Base-by-base conservation (phyloP, 225 moss, liverwort and hornwort species). In the Neckera pumila region DNA sequence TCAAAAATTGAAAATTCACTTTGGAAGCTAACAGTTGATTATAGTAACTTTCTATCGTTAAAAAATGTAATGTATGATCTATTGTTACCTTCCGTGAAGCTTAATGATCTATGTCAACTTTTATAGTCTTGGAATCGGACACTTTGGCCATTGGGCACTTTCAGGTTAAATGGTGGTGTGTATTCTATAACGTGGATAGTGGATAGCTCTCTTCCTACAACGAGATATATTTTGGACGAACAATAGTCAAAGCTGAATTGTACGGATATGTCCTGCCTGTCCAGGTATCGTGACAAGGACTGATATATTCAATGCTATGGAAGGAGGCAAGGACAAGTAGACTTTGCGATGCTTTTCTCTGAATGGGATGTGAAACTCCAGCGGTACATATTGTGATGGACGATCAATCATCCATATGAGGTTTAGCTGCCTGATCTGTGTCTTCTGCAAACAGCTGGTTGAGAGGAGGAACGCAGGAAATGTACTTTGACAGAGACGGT, bases 201-300 rank as follows among this genome's bases (percentile, higher is more conserved):
- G 84, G 71, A 86, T 80, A 81, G 40, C 86, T 87, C 40, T 76
- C 64, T 61, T 62, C 60, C 88, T 88, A 31, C 87, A 76, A 56
- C 42, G 61, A 70, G 64, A 53, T 30, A 11, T 34, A 30, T 81
- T 60, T 74, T 83, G 65, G 40, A 66, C 61, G 82, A 77, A 40
- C 69, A 27, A 26, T 47, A 47, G 43, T 36, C 26, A 83, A 59
- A 51, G 20, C 62, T 81, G 45, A 76, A 70, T 82, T 81, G 12
- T 70, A 23, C 83, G 83, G 21, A 66, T 71, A 31, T 31, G 60
- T 89, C 60, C 64, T 88, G 40, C 84, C 22, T 90, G 10, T 87
- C 63, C 96, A 98, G 98, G 98, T 85, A 99, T 99, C 82, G 98
- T 99, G 87, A 99, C 98, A 30, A 99, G 98, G 91, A 97, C 97